Conservation (phyloP, 108 stramenopile species). For the Nitzschia sp. region DNA sequence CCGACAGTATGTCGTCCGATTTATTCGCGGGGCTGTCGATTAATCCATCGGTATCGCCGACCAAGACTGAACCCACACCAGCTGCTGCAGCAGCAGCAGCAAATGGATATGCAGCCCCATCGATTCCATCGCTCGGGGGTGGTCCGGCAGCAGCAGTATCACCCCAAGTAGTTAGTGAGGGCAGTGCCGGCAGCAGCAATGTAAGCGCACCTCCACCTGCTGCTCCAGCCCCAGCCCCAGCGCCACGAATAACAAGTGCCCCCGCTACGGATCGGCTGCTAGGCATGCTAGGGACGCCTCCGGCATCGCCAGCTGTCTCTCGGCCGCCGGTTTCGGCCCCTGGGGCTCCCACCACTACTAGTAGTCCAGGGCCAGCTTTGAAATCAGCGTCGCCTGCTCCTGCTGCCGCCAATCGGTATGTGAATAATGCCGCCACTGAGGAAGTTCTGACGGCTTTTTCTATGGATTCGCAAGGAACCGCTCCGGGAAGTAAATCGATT, state of each 20-base stretch:
- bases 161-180: background rate
- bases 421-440: background rate
- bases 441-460: conserved; percentile 22
- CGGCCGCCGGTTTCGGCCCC: background rate
- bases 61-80: background rate
- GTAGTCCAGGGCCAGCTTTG: background rate
- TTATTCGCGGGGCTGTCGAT: conserved; percentile 25
- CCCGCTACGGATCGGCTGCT: conserved; percentile 46
- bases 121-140: no score
- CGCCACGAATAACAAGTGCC: conserved; percentile 4
- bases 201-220: conserved; percentile 7
- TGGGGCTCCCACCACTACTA: background rate
- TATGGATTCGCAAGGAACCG: background rate
- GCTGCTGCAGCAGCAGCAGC: background rate
- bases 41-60: conserved; percentile 6
- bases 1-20: conserved; percentile 3
- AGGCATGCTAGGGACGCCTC: conserved; percentile 18
- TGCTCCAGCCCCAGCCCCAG: background rate
- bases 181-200: no score
- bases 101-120: background rate
- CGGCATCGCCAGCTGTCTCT: background rate
- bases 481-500: background rate
- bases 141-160: background rate
- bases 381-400: background rate
- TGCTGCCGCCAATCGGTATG: background rate